Conservation (phyloP, 192 early-diverging fungal genomes). For the Allomyces macrogynus region DNA sequence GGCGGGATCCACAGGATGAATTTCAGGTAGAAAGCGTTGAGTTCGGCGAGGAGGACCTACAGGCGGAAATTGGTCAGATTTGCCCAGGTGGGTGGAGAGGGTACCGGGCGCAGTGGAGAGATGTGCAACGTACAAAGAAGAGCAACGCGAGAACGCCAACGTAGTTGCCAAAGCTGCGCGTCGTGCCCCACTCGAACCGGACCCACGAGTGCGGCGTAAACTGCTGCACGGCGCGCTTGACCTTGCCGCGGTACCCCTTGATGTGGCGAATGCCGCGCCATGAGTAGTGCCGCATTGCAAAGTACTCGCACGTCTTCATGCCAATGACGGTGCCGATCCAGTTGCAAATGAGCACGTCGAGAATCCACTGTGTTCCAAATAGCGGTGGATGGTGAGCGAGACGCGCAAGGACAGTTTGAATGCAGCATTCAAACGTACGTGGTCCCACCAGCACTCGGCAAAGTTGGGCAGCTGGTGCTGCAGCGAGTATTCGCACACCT, state of each 20-base stretch:
- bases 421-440: conserved; percentile 30
- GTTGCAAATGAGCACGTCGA: conserved; percentile 81
- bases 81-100: neutral
- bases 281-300: conserved; percentile 87
- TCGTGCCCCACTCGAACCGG: conserved; percentile 72
- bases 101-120: neutral
- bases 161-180: conserved; percentile 73
- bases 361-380: conserved; percentile 45
- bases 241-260: conserved; percentile 60
- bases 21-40: conserved; percentile 92
- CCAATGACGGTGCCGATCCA: conserved; percentile 85
- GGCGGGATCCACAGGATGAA: conserved; percentile 80
- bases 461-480: conserved; percentile 92
- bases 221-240: conserved; percentile 69
- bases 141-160: conserved; percentile 50
- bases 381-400: neutral
- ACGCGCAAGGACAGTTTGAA: neutral
- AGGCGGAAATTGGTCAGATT: conserved; percentile 1
- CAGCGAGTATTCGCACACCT: conserved; percentile 86
- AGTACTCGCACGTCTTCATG: conserved; percentile 94
- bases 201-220: conserved; percentile 94
- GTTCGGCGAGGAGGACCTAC: conserved; percentile 55
- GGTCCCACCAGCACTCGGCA: conserved; percentile 99
- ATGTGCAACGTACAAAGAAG: conserved; percentile 31
- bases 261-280: conserved; percentile 83